Conservation (phyloP, 139 green algal genomes). For the Tetradesmus lagerheimii region DNA sequence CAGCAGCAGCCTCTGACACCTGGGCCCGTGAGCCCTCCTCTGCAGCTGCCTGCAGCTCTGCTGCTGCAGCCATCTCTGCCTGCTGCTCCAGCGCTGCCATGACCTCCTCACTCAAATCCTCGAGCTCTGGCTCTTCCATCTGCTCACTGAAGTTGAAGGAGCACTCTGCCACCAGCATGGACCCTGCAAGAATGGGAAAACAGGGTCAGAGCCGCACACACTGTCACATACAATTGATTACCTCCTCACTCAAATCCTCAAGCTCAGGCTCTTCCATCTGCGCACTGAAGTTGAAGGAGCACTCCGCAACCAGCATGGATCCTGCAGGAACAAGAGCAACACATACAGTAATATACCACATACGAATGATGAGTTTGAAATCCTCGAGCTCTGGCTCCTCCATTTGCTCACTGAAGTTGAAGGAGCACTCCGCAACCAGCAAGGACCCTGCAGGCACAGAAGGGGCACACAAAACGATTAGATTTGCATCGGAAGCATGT, state of each 20-base stretch:
- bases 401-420: constrained; percentile 19
- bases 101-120: constrained; percentile 15
- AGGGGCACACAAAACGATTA: too few species aligned
- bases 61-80: constrained; percentile 4
- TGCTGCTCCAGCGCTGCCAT: constrained; percentile 10
- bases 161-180: constrained; percentile 30
- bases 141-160: constrained; percentile 18
- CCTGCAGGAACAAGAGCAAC: too few species aligned
- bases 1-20: constrained; percentile 22
- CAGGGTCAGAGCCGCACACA: too few species aligned
- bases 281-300: too few species aligned
- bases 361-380: too few species aligned
- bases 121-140: constrained; percentile 11
- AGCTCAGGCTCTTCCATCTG: too few species aligned
- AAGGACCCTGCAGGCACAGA: constrained; percentile 13
- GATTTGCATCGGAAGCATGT: too few species aligned
- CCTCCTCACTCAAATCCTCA: too few species aligned
- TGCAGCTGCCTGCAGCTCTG: constrained; percentile 1
- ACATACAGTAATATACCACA: too few species aligned
- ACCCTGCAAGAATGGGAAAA: too few species aligned
- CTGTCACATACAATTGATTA: too few species aligned
- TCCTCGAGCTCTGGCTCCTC: constrained; percentile 5
- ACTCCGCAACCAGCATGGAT: too few species aligned
- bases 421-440: constrained; percentile 25
- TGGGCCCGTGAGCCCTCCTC: not conserved